phyloP scores from a whole-genome alignment of 106 monocot species.

The Platanthera zijinensis region DNA sequence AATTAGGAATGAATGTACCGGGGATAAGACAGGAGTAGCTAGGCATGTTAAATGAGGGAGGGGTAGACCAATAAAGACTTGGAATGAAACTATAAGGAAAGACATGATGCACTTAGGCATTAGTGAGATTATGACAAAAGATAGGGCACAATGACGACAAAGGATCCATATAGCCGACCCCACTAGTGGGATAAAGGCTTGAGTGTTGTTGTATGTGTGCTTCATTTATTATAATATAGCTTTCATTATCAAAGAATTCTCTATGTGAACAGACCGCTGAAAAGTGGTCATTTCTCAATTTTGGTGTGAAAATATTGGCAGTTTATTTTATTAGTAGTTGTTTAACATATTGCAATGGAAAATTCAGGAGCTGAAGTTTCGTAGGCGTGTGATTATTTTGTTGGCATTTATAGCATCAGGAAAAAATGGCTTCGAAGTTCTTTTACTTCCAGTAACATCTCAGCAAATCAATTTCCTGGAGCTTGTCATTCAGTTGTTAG shows the following conservation, averaged over 20 bases:
- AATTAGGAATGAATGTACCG: too few species aligned
- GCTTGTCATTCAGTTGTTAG: slow-evolving; percentile 51
- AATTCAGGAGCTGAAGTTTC: slow-evolving; percentile 63
- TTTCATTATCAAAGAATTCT: not conserved
- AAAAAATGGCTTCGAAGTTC: slow-evolving; percentile 56
- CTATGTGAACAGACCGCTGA: not conserved
- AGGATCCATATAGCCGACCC: too few species aligned
- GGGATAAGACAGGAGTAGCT: too few species aligned
- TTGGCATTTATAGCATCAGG: slow-evolving; percentile 86
- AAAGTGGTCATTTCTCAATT: not conserved
- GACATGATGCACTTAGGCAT: too few species aligned
- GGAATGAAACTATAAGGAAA: too few species aligned
- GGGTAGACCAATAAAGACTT: too few species aligned
- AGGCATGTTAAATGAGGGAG: too few species aligned
- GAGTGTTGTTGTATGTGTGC: too few species aligned
- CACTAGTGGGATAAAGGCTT: too few species aligned
- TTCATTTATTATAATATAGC: too few species aligned
- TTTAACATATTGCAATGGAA: not conserved
- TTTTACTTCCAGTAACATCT: slow-evolving; percentile 32
- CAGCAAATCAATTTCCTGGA: slow-evolving; percentile 57
- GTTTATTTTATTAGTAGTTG: not conserved
- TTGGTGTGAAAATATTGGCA: not conserved
- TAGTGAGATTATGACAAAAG: too few species aligned
- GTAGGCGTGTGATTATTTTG: slow-evolving; percentile 45
- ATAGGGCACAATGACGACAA: too few species aligned